Percentiles rank a stretch among this genome's conserved stretches.
Evolutionary conservation across 2,329 filamentous ascomycete species (phyloP).

Genomic region (Colletotrichum tropicale): DNA sequence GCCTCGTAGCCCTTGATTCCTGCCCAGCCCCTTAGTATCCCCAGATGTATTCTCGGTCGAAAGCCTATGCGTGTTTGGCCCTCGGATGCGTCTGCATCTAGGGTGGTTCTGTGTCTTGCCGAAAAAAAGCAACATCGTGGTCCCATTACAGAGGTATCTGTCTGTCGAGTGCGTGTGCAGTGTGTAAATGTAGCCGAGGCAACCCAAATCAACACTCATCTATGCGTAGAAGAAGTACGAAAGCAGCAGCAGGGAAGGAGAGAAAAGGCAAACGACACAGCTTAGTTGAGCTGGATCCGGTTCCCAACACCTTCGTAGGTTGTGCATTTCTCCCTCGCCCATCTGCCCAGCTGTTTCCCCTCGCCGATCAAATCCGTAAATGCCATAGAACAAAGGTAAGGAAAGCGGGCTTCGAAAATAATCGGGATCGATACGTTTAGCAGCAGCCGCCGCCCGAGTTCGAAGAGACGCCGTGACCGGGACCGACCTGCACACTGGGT

Average conservation of each 20-base stretch:
- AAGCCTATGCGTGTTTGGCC: neutral
- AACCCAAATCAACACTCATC: conserved; percentile 22
- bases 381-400: conserved; percentile 20
- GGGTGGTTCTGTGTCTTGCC: neutral
- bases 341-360: conserved; percentile 12
- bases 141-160: conserved; percentile 20
- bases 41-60: neutral
- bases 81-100: neutral
- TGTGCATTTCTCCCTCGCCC: conserved; percentile 3
- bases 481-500: conserved; percentile 93
- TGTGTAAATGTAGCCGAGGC: conserved; percentile 6
- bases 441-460: conserved; percentile 88
- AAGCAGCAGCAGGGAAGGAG: conserved; percentile 9
- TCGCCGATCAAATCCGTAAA: conserved; percentile 21
- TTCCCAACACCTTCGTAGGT: conserved; percentile 18
- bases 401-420: conserved; percentile 14
- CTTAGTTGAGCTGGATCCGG: conserved; percentile 12
- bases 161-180: conserved; percentile 14
- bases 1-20: neutral
- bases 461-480: conserved; percentile 91
- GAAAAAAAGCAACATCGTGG: conserved; percentile 6
- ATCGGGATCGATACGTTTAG: conserved; percentile 55
- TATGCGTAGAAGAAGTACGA: conserved; percentile 23
- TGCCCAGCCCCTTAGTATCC: neutral
- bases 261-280: conserved; percentile 21